Evolutionary conservation across 2,329 filamentous ascomycete genomes (phyloP).

Genomic region (Botrytis paeoniae): DNA sequence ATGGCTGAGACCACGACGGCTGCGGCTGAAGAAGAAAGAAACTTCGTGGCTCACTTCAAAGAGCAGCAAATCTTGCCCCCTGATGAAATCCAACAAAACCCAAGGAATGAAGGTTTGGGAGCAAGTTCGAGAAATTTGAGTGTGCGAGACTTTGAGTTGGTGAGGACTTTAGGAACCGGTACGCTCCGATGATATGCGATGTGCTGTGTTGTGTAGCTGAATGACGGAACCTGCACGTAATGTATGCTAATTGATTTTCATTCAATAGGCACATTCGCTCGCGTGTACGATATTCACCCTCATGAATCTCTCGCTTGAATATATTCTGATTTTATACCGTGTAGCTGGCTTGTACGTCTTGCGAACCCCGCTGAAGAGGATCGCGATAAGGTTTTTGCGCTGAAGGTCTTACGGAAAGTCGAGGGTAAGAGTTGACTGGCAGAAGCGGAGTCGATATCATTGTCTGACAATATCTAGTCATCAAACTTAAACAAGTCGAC

Average conservation of each 20-base stretch:
- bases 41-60: conserved; percentile 33
- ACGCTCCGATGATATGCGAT: conserved; percentile 23
- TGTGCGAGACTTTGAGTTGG: conserved; percentile 64
- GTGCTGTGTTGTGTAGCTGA: conserved; percentile 17
- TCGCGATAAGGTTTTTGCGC: conserved; percentile 67
- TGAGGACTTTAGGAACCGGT: conserved; percentile 77
- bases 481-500: conserved; percentile 81
- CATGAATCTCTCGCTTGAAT: conserved; percentile 7
- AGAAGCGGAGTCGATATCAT: not conserved
- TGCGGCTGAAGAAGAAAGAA: conserved; percentile 31
- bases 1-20: conserved; percentile 13
- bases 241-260: conserved; percentile 22
- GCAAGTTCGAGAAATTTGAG: conserved; percentile 37
- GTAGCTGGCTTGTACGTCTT: conserved; percentile 64
- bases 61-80: conserved; percentile 27
- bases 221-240: conserved; percentile 13
- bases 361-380: conserved; percentile 52
- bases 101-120: conserved; percentile 33
- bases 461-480: conserved; percentile 48
- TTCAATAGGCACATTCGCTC: conserved; percentile 68
- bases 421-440: conserved; percentile 41
- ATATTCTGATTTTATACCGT: conserved; percentile 16
- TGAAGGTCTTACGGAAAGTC: conserved; percentile 74
- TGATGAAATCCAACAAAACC: conserved; percentile 30
- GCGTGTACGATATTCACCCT: conserved; percentile 47